These are phyloP conservation scores for Cylindrotheca closterium DNA, from an alignment of 108 stramenopile species.

Conservation along the genomic window DNA sequence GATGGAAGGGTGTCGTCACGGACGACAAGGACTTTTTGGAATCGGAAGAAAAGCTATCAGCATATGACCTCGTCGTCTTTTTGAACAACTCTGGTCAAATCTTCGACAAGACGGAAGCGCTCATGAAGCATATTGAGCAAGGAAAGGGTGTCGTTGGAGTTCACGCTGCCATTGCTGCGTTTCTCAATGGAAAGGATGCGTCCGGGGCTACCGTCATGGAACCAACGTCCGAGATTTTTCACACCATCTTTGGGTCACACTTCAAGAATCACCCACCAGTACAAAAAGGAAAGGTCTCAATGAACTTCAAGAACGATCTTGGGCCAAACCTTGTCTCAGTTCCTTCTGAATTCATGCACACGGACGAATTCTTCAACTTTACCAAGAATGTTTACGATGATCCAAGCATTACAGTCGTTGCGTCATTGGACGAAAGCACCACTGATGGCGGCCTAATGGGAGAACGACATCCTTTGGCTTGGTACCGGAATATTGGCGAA, in stretches of 20 bases:
- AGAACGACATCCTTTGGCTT: conserved; percentile 17
- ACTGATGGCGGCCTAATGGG: conserved; percentile 26
- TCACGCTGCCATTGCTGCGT: conserved; percentile 22
- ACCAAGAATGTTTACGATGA: conserved; percentile 6
- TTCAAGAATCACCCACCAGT: conserved; percentile 26
- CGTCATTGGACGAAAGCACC: conserved; percentile 13
- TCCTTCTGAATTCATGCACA: conserved; percentile 5
- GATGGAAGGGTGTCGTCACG: conserved; percentile 16
- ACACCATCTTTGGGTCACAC: conserved; percentile 22
- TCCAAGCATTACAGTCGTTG: conserved; percentile 9
- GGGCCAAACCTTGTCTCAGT: neutral
- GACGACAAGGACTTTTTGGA: conserved; percentile 10
- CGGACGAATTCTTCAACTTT: conserved; percentile 31
- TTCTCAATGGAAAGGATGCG: conserved; percentile 23
- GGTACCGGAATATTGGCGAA: conserved; percentile 4
- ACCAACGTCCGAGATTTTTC: conserved; percentile 10
- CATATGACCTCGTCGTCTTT: conserved; percentile 8
- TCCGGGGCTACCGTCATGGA: conserved; percentile 19
- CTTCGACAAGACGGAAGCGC: conserved; percentile 4
- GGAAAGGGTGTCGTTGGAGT: conserved; percentile 24
- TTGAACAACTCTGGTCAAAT: conserved; percentile 26
- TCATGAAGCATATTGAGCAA: conserved; percentile 8
- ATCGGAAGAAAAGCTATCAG: neutral
- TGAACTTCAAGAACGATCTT: neutral
- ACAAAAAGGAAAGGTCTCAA: conserved; percentile 7